Evolutionary conservation across 2,329 filamentous ascomycete species (phyloP).

Genomic region (Colletotrichum sp.): DNA sequence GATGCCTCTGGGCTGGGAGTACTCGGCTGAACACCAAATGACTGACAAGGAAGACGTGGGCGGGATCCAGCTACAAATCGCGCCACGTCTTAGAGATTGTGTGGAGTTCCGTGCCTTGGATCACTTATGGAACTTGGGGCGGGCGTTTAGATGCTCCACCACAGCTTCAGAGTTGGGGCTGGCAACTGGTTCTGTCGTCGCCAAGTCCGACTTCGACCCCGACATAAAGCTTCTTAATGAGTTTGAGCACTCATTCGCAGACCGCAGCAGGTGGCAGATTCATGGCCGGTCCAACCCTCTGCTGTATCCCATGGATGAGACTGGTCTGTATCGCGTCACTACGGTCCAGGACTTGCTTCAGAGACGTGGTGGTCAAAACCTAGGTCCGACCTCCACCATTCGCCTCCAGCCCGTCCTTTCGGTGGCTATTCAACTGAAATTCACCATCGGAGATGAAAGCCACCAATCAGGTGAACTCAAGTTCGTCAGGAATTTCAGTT

Average conservation of each 20-base stretch:
- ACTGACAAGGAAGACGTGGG: neutral
- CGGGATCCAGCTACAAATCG: neutral
- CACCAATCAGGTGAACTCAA: neutral
- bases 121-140: neutral
- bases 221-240: neutral
- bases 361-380: neutral
- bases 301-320: neutral
- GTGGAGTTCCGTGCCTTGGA: neutral
- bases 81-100: neutral
- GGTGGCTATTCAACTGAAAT: neutral
- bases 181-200: neutral
- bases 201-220: neutral
- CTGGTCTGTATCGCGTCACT: neutral
- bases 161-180: neutral
- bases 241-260: neutral
- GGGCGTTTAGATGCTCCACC: neutral
- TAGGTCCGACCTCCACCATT: neutral
- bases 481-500: neutral
- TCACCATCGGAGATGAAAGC: neutral
- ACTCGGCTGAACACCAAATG: neutral
- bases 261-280: neutral
- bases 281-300: neutral
- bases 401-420: neutral
- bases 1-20: neutral
- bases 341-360: neutral